Percentiles rank a stretch among this genome's conserved stretches.
Evolutionary conservation across 164 flowering plant species (phyloP).

Genomic region (Tetracentron sinense): DNA sequence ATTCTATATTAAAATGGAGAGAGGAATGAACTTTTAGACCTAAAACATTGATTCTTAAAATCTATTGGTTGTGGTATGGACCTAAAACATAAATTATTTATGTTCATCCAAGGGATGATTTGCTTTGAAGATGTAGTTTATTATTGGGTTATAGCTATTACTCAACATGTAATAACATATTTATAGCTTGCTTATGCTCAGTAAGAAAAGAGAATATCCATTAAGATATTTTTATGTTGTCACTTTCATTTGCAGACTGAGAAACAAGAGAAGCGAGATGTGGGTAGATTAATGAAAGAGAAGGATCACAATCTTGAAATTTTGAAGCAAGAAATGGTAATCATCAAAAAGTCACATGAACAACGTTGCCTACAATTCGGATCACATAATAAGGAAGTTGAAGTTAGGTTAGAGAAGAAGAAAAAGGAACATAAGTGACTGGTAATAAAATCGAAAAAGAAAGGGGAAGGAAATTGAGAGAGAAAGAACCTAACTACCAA

Average conservation of each 20-base stretch:
- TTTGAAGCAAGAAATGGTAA: constrained; percentile 54
- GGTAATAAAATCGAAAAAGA: constrained; percentile 45
- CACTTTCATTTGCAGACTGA: constrained; percentile 46
- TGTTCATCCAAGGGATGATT: too few species aligned
- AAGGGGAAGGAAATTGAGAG: constrained; percentile 56
- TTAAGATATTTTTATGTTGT: too few species aligned
- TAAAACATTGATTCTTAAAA: too few species aligned
- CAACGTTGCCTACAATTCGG: constrained; percentile 43
- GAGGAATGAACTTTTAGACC: too few species aligned
- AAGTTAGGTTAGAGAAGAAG: constrained; percentile 42
- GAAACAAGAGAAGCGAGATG: constrained; percentile 60
- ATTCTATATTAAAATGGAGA: too few species aligned
- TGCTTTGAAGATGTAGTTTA: not conserved
- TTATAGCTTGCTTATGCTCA: too few species aligned
- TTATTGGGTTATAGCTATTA: not conserved
- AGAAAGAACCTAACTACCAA: constrained; percentile 46
- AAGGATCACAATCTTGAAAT: constrained; percentile 44
- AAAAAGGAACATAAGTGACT: constrained; percentile 55
- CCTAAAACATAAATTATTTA: too few species aligned
- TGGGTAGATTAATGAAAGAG: constrained; percentile 50
- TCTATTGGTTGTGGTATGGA: too few species aligned
- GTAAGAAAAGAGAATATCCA: not conserved
- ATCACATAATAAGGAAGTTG: constrained; percentile 43
- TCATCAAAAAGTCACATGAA: constrained; percentile 41
- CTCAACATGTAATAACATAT: not conserved